Conservation (phyloP, 495 filamentous ascomycete species). For the Penicillium lagena region DNA sequence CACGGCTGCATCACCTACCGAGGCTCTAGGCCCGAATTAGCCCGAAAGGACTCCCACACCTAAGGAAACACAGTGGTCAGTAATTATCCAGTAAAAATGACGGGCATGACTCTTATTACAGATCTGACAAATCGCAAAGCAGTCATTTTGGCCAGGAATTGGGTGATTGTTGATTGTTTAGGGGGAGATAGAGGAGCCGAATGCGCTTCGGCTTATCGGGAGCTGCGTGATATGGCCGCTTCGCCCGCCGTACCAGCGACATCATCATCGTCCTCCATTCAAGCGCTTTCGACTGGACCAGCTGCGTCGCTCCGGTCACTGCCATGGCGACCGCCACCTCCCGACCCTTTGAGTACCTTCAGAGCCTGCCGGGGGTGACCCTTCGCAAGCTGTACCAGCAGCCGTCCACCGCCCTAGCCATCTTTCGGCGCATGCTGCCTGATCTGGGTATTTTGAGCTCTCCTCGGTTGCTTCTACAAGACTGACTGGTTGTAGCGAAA, state of each 20-base stretch:
- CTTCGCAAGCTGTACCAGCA: constrained; percentile 89
- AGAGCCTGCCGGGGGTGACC: constrained; percentile 80
- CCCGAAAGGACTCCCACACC: constrained; percentile 79
- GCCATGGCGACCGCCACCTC: constrained; percentile 64
- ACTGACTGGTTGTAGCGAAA: constrained; percentile 61
- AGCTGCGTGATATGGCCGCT: constrained; percentile 30
- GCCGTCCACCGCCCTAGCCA: constrained; percentile 88
- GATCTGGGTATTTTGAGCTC: constrained; percentile 61
- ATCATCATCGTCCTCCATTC: constrained; percentile 3
- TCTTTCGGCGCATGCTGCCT: constrained; percentile 95
- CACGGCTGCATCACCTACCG: constrained; percentile 46
- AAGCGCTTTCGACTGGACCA: constrained; percentile 2
- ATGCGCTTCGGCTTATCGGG: constrained; percentile 12
- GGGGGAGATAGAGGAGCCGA: constrained; percentile 1
- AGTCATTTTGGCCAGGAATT: constrained; percentile 33
- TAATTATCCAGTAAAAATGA: background rate
- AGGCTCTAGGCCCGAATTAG: constrained; percentile 78
- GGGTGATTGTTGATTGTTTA: background rate
- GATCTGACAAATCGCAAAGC: constrained; percentile 57
- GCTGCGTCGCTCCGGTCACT: constrained; percentile 20
- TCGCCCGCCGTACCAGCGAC: constrained; percentile 19
- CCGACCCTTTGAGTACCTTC: constrained; percentile 76
- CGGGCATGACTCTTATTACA: constrained; percentile 24
- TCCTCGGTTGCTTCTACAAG: background rate
- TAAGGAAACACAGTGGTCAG: constrained; percentile 20